Evolutionary conservation across 2,329 filamentous ascomycete species (phyloP), one percentile per base, ranked within the genome.

Genomic region (Claviceps purpurea): DNA sequence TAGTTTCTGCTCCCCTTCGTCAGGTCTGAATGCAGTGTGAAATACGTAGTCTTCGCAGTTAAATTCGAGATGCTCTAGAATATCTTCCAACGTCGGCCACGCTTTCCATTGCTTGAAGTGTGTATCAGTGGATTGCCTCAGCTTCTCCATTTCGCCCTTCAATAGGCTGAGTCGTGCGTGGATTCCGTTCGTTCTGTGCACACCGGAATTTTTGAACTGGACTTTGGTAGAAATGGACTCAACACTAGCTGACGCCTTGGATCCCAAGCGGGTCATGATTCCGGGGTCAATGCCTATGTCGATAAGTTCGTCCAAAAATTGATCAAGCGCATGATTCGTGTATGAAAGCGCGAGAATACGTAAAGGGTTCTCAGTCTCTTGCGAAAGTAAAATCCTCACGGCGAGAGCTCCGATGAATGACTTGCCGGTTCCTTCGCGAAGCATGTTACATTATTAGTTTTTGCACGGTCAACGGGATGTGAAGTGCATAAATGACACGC

Each of bases 401-500:
- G 83, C 68, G 2, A 85, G 66, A 0, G 84, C 79, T 0, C 86
- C 86, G 2, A 87, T 75, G 55, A 87, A 87, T 0, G 84, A 87
- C 57, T 90, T 90, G 1, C 86, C 86, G 0, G 84, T 89, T 0
- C 43, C 43, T 30, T 45, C 6, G 6, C 22, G 11, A 20, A 30
- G 2, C 13, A n/a, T 10, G 22, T 30, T 45, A 0, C 24, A 14
- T 45, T 45, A 7, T 45, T 45, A 45, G 22, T n/a, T 26, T 26
- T 4, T n/a, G 7, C 10, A 18, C 14, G 42, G 2, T 3, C 42
- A 16, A 44, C 13, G 43, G n/a, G n/a, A 11, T 16, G 20, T 22
- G 41, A 43, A 5, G 5, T 41, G 5, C 13, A n/a, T 18, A 20
- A 18, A 10, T 40, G 4, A 40, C 4, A 40, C n/a, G 39, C 6